Base-by-base conservation (phyloP, 805 yeast species). In the Hanseniaspora osmophila region DNA sequence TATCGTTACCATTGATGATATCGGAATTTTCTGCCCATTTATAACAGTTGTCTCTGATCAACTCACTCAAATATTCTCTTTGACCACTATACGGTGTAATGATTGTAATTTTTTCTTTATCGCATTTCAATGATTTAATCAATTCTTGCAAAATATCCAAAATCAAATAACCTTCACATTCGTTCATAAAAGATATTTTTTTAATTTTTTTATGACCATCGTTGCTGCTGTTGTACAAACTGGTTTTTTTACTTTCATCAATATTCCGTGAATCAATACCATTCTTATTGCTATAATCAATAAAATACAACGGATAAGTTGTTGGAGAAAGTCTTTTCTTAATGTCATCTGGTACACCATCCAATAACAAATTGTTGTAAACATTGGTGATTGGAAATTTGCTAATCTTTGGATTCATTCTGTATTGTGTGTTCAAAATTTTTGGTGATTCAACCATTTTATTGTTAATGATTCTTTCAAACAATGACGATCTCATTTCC, bases 1-100 rank as follows among this genome's bases (percentile, higher is more conserved):
- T 17, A n/a, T 35, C 33, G 12, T 38, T 32, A 32, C 35, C 35
- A 32, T 6, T 13, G 10, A 3, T n/a, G 18, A 10, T 35, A 15
- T 16, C 38, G 10, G 35, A 32, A n/a, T 22, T n/a, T 9, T n/a
- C 17, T 35, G 18, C 17, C 40, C 17, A 30, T 7, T 32, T 5
- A 15, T 9, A 15, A 3, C 11, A 19, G 6, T 35, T 13, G 16
- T 13, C 16, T 10, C 11, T n/a, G 5, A 35, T n/a, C 5, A 35
- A 10, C 16, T 35, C 38, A 35, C 38, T 35, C 18, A 35, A 15
- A 16, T 35, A 35, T 16, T 35, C 38, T 52, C 87, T 65, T 54
- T 81, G 88, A 0, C 84, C 85, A 39, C 84, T 71, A 57, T 81
- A 81, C n/a, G 86, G 85, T 0, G 87, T 81, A 47, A 81, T 77